A percentile compares a stretch with the other conserved stretches of the same genome.
Conservation (phyloP, 805 yeast species). For the Myxozyma mucilagina region DNA sequence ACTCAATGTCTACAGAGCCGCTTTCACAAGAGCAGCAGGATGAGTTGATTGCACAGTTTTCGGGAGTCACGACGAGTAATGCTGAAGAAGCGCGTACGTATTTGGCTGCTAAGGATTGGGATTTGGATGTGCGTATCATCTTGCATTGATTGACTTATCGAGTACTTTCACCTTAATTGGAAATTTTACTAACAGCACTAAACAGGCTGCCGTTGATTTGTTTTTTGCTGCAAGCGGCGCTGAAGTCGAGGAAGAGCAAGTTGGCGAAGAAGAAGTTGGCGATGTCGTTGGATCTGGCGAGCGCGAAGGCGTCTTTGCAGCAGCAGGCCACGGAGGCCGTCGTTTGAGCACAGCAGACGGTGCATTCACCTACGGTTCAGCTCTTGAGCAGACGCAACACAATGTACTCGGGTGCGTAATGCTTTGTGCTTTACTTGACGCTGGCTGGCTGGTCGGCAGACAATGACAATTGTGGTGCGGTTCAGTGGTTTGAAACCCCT, state of each 20-base stretch:
- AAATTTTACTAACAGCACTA: background rate
- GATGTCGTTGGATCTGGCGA: background rate
- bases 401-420: too few species aligned
- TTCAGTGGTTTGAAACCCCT: too few species aligned
- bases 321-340: background rate
- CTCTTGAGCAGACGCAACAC: too few species aligned
- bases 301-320: background rate
- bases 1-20: background rate
- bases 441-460: too few species aligned
- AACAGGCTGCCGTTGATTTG: background rate
- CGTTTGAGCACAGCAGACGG: background rate
- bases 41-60: constrained; percentile 35
- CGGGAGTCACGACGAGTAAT: constrained; percentile 44
- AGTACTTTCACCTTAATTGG: too few species aligned
- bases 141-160: background rate
- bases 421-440: too few species aligned
- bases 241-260: background rate
- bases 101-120: constrained; percentile 41
- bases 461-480: too few species aligned
- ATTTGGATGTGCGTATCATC: constrained; percentile 34
- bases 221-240: background rate
- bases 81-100: constrained; percentile 45
- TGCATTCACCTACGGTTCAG: background rate
- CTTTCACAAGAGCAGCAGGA: background rate
- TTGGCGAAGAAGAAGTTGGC: background rate